Evolutionary conservation across 2,329 filamentous ascomycete genomes (phyloP), one percentile per base, ranked within the genome.

Genomic region (Incumbomyces delicatus): DNA sequence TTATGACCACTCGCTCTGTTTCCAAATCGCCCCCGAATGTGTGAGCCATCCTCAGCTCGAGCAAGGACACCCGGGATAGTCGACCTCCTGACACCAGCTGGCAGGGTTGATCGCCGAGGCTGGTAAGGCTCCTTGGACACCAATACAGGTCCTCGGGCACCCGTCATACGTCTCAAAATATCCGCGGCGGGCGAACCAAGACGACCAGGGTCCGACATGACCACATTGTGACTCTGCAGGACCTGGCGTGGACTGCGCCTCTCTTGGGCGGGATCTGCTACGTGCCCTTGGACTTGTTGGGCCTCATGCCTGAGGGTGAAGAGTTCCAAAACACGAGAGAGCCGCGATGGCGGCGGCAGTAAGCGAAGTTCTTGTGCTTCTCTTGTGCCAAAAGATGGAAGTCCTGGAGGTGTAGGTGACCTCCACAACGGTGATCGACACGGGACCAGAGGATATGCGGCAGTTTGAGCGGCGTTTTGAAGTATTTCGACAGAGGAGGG

Each of bases 351-450:
- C 22, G 22, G 20, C 47, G 53, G 27, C 13, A 31, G 27, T 39
- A 58, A 29, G 32, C 51, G 41, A 33, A 67, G 49, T 31, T 48
- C 39, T 18, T 48, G 53, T 10, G 67, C 67, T 55, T 69, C 66
- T 29, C 54, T 55, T 2, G 61, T 64, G 18, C 66, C 66, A 49
- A 70, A 70, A 1, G 66, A 65, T 5, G 68, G 68, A 33, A 72
- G 54, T 1, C 69, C 68, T 1, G 67, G 66, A 16, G 69, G 68
- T 2, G 69, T 72, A 2, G 63, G 62, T 14, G 57, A 51, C 49
- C 68, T 58, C 27, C 55, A 47, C 11, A 66, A 67, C 27, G 68
- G 66, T 45, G 65, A 60, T 47, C 60, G 63, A 41, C 48, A 53
- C 27, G 67, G 67, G 18, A 61, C 53, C 30, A 55, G 48, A 22